phyloP scores from a whole-genome alignment of 1,139 yeast genomes.

The Meyerozyma smithsonii region DNA sequence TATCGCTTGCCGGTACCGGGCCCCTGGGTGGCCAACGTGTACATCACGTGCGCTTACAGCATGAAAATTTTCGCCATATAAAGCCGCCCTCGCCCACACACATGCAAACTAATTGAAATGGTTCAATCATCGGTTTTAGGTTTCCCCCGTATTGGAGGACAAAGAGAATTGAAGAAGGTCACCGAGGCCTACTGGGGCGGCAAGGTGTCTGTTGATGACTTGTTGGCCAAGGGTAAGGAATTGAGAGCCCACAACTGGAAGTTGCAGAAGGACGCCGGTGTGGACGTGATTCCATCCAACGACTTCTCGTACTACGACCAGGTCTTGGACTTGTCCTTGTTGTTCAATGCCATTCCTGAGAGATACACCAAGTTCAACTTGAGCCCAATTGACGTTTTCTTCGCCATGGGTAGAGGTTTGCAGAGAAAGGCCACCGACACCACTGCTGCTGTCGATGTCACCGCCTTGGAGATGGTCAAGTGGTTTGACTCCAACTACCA shows the following conservation, averaged over 20 bases:
- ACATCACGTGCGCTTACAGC: constrained; percentile 2
- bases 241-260: constrained; percentile 97
- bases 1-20: too few species aligned
- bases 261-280: constrained; percentile 95
- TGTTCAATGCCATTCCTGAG: constrained; percentile 94
- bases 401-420: constrained; percentile 99
- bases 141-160: constrained; percentile 99
- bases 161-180: constrained; percentile 97
- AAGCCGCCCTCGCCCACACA: constrained; percentile 1
- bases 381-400: constrained; percentile 85
- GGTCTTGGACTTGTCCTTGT: constrained; percentile 84
- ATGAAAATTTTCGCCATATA: constrained; percentile 5
- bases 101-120: constrained; percentile 41
- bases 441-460: constrained; percentile 89
- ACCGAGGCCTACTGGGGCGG: constrained; percentile 99
- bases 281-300: constrained; percentile 93
- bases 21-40: constrained; percentile 2
- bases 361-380: constrained; percentile 91
- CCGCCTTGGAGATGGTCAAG: constrained; percentile 99
- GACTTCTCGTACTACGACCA: constrained; percentile 99
- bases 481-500: constrained; percentile 99
- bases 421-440: constrained; percentile 94
- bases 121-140: constrained; percentile 96
- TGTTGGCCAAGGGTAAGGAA: constrained; percentile 89
- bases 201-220: constrained; percentile 81